These are phyloP conservation scores for Podila clonocystis DNA, from an alignment of 192 early-diverging fungal genomes.

Conservation along the genomic window DNA sequence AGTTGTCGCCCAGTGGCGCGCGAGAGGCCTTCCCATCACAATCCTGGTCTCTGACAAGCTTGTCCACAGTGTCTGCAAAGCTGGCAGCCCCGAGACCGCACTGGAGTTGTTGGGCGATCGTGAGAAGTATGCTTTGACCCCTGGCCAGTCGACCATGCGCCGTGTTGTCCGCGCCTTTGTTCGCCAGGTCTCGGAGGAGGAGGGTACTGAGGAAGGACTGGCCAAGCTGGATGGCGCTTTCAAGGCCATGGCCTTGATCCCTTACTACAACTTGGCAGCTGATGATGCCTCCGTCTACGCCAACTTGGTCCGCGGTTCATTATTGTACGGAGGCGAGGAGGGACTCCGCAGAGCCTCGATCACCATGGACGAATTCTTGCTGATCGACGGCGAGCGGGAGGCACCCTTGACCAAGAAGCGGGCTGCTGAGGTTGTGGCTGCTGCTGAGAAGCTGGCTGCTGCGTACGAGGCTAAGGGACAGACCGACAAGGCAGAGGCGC, in stretches of 20 bases:
- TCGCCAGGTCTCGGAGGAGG: slow-evolving; percentile 18
- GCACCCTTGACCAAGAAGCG: slow-evolving; percentile 31
- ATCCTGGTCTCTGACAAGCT: slow-evolving; percentile 22
- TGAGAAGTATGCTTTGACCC: slow-evolving; percentile 21
- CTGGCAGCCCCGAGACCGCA: slow-evolving; percentile 29
- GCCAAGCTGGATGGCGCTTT: slow-evolving; percentile 45
- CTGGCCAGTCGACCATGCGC: slow-evolving; percentile 36
- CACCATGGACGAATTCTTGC: slow-evolving; percentile 44
- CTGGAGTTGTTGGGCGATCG: slow-evolving; percentile 45
- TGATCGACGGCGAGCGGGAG: slow-evolving; percentile 49
- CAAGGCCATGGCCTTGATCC: slow-evolving; percentile 44
- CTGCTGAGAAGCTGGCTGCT: slow-evolving; percentile 22
- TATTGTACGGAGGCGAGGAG: slow-evolving; percentile 35
- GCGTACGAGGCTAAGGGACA: slow-evolving; percentile 32
- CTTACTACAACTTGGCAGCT: slow-evolving; percentile 42
- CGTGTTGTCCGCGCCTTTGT: slow-evolving; percentile 37
- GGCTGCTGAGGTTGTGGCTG: slow-evolving; percentile 35
- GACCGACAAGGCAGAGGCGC: slow-evolving; percentile 19
- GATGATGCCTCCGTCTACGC: slow-evolving; percentile 43
- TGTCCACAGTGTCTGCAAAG: slow-evolving; percentile 29
- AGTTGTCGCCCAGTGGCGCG: slow-evolving; percentile 36
- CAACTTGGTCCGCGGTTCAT: slow-evolving; percentile 35
- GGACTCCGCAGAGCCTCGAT: slow-evolving; percentile 35
- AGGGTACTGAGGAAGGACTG: slow-evolving; percentile 15
- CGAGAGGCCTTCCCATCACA: slow-evolving; percentile 12